phyloP scores from a whole-genome alignment of 2,329 filamentous ascomycete species.

The Aspergillus uvarum region DNA sequence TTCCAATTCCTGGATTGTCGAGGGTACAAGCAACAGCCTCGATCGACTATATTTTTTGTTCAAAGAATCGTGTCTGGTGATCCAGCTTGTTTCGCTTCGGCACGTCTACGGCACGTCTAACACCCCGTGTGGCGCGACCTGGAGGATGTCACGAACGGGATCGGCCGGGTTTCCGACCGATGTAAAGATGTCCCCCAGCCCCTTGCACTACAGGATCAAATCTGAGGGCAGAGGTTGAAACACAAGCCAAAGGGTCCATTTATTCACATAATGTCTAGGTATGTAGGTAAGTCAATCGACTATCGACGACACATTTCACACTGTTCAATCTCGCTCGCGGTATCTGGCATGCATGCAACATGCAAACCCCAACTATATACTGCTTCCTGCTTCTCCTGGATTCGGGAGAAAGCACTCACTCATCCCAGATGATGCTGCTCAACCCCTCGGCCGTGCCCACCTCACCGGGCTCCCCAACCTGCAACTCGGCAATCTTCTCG shows the following conservation, averaged over 20 bases:
- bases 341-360: too few species aligned
- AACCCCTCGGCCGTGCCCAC: conserved; percentile 30
- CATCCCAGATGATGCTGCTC: conserved; percentile 39
- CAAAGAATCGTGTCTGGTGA: too few species aligned
- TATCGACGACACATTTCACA: too few species aligned
- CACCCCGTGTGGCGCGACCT: conserved; percentile 51
- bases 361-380: too few species aligned
- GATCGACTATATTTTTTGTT: conserved; percentile 15
- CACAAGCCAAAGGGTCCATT: too few species aligned
- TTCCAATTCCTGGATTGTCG: not conserved
- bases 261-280: too few species aligned
- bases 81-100: conserved; percentile 21
- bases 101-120: conserved; percentile 37
- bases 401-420: conserved; percentile 15
- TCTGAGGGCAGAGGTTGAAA: too few species aligned
- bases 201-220: too few species aligned
- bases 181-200: conserved; percentile 30
- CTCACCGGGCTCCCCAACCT: conserved; percentile 31
- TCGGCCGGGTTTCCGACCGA: conserved; percentile 44
- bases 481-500: conserved; percentile 29
- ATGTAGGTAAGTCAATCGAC: too few species aligned
- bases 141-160: conserved; percentile 47
- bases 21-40: conserved; percentile 19
- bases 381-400: too few species aligned
- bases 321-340: too few species aligned